Percentiles rank a stretch among this genome's conserved stretches.
Conservation (phyloP, 140 eudicot genomes). For the Anethum foeniculum region DNA sequence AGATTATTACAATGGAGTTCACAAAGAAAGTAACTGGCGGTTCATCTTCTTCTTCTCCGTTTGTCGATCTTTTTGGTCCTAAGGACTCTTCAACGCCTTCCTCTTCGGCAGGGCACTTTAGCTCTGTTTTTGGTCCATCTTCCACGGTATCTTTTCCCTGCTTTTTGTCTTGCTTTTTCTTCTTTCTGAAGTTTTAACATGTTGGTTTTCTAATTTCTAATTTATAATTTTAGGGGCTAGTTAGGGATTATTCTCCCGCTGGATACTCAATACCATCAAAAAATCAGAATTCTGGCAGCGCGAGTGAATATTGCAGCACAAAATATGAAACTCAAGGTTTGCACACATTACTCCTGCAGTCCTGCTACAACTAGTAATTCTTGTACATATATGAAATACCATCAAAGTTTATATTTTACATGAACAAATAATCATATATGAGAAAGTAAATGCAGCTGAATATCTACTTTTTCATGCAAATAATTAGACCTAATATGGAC, state of each 20-base stretch:
- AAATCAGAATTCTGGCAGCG: slow-evolving; percentile 19
- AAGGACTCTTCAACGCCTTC: neutral
- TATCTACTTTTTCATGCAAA: neutral
- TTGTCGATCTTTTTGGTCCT: slow-evolving; percentile 13
- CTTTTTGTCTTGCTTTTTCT: neutral
- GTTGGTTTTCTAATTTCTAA: neutral
- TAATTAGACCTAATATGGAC: neutral
- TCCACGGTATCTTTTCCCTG: slow-evolving; percentile 4
- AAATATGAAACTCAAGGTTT: slow-evolving; percentile 33
- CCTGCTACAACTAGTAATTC: neutral
- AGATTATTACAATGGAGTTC: slow-evolving; percentile 1
- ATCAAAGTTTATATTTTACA: neutral
- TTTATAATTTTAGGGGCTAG: slow-evolving; percentile 34
- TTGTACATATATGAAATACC: neutral
- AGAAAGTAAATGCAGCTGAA: neutral
- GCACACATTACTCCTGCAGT: neutral
- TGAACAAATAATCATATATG: neutral
- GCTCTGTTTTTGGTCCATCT: slow-evolving; percentile 14
- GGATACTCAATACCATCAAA: slow-evolving; percentile 18
- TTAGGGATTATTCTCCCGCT: slow-evolving; percentile 35
- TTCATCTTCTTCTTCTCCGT: neutral
- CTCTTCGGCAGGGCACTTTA: slow-evolving; percentile 3
- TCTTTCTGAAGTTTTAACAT: neutral
- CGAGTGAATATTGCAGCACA: slow-evolving; percentile 31
- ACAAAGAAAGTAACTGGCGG: slow-evolving; percentile 3